Evolutionary conservation across 768 basidiomycete genomes (phyloP), one percentile per base, ranked within the genome.

Genomic region (Infundibulicybe gibba): DNA sequence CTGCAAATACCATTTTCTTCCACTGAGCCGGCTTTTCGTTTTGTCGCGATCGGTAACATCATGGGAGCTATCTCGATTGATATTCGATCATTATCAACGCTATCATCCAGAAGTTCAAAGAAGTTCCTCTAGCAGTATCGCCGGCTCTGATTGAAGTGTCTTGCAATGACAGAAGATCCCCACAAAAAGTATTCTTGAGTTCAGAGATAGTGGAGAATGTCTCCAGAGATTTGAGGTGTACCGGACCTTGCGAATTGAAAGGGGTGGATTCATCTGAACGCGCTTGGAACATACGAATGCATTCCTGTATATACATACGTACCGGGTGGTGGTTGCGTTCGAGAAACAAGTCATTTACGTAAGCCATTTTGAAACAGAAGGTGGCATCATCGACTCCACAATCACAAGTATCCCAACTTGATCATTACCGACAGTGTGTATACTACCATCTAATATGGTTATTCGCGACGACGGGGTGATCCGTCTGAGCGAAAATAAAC

Each of bases 231-330:
- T 62, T 30, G 71, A 66, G 15, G 67, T 62, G 51, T 78, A 78
- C 81, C 81, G 83, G 5, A 71, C 77, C 49, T 73, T 77, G 12
- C 77, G 49, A 19, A 60, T 64, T 1, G 76, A 74, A 13, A 83
- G 65, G 32, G 80, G 80, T 32, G 65, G 55, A 4, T 58, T 56
- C 0, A 75, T 70, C 47, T 74, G 75, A 45, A 83, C 64, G 52
- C 72, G 71, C n/a, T n/a, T n/a, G n/a, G n/a, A n/a, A n/a, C n/a
- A n/a, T n/a, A n/a, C 42, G 82, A 58, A 10, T 81, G 73, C 79
- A 82, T 79, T 14, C 40, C 17, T 12, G 19, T n/a, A n/a, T n/a
- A n/a, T n/a, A n/a, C n/a, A n/a, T n/a, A n/a, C n/a, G 19, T n/a
- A n/a, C n/a, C n/a, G n/a, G n/a, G n/a, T n/a, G 25, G 76, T 61